Conservation (phyloP, 192 early-diverging fungal genomes). For the Neocallimastix lanati region DNA sequence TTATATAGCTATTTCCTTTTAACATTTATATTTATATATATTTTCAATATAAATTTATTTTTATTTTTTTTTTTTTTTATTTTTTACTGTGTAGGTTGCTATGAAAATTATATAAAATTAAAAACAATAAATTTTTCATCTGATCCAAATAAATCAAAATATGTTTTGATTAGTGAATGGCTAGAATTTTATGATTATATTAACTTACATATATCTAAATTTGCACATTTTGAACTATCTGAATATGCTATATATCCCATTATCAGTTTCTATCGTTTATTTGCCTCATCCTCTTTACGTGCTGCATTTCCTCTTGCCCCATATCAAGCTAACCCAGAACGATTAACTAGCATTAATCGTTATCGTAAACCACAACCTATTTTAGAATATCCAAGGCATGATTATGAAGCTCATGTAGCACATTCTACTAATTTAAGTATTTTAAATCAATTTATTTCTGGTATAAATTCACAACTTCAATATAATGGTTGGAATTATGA, state of each 20-base stretch:
- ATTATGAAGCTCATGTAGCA: background rate
- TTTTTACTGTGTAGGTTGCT: constrained; percentile 74
- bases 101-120: constrained; percentile 73
- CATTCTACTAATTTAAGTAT: background rate
- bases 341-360: background rate
- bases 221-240: constrained; percentile 32
- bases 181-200: constrained; percentile 63
- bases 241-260: constrained; percentile 53
- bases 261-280: constrained; percentile 59
- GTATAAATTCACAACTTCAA: background rate
- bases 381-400: background rate
- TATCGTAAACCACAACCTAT: background rate
- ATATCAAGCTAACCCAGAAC: background rate
- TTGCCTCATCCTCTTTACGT: constrained; percentile 31
- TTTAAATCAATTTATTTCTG: background rate
- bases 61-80: no score
- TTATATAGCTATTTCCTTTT: no score
- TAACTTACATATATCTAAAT: constrained; percentile 18
- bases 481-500: background rate
- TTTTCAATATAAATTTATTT: no score
- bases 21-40: no score
- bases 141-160: constrained; percentile 46
- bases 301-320: background rate
- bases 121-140: constrained; percentile 29
- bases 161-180: constrained; percentile 55